Conservation (phyloP, 768 basidiomycete genomes). For the Gloeophyllum trabeum region DNA sequence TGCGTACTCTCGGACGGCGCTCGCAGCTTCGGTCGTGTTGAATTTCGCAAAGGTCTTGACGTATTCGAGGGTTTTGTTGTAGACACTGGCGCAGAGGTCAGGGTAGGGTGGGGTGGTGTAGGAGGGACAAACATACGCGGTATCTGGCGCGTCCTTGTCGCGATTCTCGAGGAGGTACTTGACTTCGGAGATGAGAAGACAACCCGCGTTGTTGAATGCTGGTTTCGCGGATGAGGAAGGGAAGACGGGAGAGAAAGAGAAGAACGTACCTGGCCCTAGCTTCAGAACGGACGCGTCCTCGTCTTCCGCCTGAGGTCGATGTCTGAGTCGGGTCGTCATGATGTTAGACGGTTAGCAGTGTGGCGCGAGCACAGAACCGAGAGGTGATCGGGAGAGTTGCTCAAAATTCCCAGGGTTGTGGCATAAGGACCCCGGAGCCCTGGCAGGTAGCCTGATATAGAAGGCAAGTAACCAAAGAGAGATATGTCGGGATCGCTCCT, state of each 20-base stretch:
- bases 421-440: too few species aligned
- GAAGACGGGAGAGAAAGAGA: slow-evolving; percentile 1
- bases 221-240: slow-evolving; percentile 1
- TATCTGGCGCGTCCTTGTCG: slow-evolving; percentile 81
- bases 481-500: too few species aligned
- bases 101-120: background rate
- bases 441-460: too few species aligned
- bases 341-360: too few species aligned
- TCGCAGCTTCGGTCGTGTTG: slow-evolving; percentile 73
- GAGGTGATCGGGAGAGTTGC: too few species aligned
- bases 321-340: slow-evolving; percentile 55
- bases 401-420: too few species aligned
- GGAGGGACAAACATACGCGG: slow-evolving; percentile 42
- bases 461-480: too few species aligned
- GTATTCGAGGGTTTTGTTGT: slow-evolving; percentile 88
- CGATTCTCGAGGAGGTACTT: slow-evolving; percentile 82
- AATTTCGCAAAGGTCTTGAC: slow-evolving; percentile 89
- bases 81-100: slow-evolving; percentile 45
- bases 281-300: slow-evolving; percentile 82
- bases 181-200: slow-evolving; percentile 85
- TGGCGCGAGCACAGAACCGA: too few species aligned
- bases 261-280: slow-evolving; percentile 52
- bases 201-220: slow-evolving; percentile 92
- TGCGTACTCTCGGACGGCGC: slow-evolving; percentile 83
- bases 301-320: slow-evolving; percentile 58